Conservation (phyloP, 2,329 filamentous ascomycete genomes). For the Elsinoe fawcettii region DNA sequence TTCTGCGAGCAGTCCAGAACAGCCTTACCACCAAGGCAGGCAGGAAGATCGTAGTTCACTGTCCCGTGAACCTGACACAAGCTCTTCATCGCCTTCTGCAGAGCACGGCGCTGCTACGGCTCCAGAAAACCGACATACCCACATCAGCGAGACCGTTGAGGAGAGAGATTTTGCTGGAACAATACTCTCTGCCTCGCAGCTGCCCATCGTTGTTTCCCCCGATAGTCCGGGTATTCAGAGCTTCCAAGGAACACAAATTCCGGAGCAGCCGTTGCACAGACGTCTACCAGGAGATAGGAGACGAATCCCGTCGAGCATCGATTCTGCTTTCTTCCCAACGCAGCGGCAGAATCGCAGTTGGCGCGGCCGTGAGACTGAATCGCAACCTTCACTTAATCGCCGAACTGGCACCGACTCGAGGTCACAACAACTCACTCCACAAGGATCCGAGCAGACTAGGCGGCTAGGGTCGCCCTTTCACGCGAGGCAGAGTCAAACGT, state of each 20-base stretch:
- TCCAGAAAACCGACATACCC: background rate
- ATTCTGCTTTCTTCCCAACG: background rate
- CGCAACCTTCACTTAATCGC: no score
- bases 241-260: background rate
- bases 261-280: background rate
- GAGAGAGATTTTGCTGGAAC: slow-evolving; percentile 2
- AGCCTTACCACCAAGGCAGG: background rate
- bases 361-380: no score
- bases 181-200: background rate
- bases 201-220: background rate
- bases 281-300: background rate
- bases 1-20: background rate
- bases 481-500: background rate
- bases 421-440: background rate
- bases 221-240: background rate
- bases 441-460: background rate
- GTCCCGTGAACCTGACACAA: background rate
- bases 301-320: background rate
- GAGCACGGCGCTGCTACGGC: background rate
- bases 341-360: background rate
- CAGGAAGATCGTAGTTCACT: background rate
- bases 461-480: slow-evolving; percentile 7
- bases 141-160: slow-evolving; percentile 9
- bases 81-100: background rate
- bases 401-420: no score